Evolutionary conservation across 305 asterid genomes (phyloP), one percentile per base, ranked within the genome.

Genomic region (Solanum hybrid): DNA sequence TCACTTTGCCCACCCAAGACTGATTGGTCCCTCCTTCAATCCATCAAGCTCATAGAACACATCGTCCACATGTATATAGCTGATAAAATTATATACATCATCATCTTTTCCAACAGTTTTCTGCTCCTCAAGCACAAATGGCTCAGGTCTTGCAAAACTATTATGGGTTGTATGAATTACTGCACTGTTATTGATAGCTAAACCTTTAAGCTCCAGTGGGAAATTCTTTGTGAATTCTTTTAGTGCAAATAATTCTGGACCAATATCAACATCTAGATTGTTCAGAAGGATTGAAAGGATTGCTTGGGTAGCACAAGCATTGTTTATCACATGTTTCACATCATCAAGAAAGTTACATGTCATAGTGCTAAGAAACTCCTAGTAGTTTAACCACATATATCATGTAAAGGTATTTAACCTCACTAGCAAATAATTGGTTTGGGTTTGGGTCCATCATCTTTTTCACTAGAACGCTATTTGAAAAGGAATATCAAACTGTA

Each of bases 241-340:
- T 88, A 96, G 89, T 4, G 97, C 95, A 16, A 95, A 92, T 46
- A 96, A 86, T 93, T 96, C 98, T 39, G 96, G 97, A 64, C 99
- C 99, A 88, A 95, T 91, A 89, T 97, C 99, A 76, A 97, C 92
- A 12, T 96, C 98, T 18, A 94, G 95, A 90, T 95, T 93, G 93
- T 97, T 97, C 95, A 97, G 78, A 37, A 97, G 97, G 90, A 96
- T 95, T 4, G 99, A 95, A 51, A 97, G 94, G 89, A 97, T 96
- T 89, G 98, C 99, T 94, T 97, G 99, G 90, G 99, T 97, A 83
- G 99, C 99, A 90, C 98, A 96, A 31, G 98, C 99, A 92, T 96
- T 97, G 74, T 96, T 95, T 90, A 96, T 95, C 90, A 97, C 98
- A 98, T 97, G 93, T 33, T 35, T 74, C 80, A 80, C 90, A 89